Conservation (phyloP, 2,329 filamentous ascomycete species). For the Lecanicillium sp. region DNA sequence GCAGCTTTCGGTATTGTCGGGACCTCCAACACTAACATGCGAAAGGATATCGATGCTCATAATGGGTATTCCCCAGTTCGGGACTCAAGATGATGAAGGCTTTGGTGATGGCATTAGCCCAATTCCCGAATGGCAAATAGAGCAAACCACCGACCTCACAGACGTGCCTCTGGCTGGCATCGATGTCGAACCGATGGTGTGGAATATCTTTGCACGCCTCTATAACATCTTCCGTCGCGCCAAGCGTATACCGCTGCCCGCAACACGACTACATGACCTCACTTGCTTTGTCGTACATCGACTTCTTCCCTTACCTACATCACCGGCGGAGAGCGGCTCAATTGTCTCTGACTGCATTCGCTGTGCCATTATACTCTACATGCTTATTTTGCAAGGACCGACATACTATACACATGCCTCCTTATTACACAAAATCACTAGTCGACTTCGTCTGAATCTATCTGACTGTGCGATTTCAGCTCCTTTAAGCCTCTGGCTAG, state of each 20-base stretch:
- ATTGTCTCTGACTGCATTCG: conserved; percentile 2
- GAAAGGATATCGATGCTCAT: conserved; percentile 50
- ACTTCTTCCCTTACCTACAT: conserved; percentile 24
- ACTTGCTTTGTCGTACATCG: conserved; percentile 46
- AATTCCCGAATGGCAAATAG: conserved; percentile 36
- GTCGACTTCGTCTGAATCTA: background rate
- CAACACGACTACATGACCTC: conserved; percentile 43
- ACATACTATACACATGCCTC: conserved; percentile 4
- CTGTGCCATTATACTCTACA: conserved; percentile 2
- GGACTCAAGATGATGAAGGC: conserved; percentile 39
- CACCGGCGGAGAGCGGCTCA: background rate
- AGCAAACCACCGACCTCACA: conserved; percentile 5
- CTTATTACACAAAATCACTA: background rate
- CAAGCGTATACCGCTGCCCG: conserved; percentile 18
- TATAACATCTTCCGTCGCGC: conserved; percentile 31
- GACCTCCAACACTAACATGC: background rate
- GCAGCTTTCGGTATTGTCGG: conserved; percentile 9
- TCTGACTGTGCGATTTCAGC: background rate
- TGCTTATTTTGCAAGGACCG: conserved; percentile 5
- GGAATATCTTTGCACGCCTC: conserved; percentile 33
- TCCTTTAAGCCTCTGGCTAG: conserved; percentile 1
- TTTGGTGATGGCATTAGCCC: conserved; percentile 39
- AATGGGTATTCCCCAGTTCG: conserved; percentile 42
- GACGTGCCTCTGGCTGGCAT: conserved; percentile 10
- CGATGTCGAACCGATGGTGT: conserved; percentile 25